phyloP scores from a whole-genome alignment of 2,329 filamentous ascomycete species.

The Aspergillus pseudoterreus region DNA sequence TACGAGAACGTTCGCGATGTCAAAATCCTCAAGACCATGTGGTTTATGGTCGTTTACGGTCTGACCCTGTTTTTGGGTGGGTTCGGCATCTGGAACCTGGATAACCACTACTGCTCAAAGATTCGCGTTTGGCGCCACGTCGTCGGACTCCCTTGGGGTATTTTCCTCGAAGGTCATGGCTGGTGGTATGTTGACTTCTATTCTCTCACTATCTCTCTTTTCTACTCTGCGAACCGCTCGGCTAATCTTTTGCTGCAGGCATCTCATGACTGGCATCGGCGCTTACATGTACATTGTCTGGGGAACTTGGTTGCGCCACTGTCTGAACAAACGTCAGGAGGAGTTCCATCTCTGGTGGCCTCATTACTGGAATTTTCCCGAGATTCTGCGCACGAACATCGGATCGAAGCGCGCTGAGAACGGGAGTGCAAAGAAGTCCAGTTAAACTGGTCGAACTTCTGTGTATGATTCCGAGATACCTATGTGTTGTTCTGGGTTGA shows the following conservation, averaged over 20 bases:
- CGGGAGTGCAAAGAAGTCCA: conserved; percentile 28
- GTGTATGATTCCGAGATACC: conserved; percentile 2
- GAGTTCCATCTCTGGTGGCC: conserved; percentile 71
- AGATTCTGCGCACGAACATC: conserved; percentile 41
- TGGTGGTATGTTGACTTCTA: conserved; percentile 57
- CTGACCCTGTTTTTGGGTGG: conserved; percentile 69
- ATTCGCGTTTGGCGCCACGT: conserved; percentile 63
- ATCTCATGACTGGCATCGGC: conserved; percentile 75
- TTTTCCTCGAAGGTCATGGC: conserved; percentile 69
- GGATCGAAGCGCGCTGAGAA: conserved; percentile 13
- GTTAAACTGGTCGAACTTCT: conserved; percentile 9
- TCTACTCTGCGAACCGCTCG: background rate
- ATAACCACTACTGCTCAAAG: conserved; percentile 69
- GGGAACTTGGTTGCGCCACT: conserved; percentile 77
- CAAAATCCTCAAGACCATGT: conserved; percentile 65
- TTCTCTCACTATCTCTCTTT: background rate
- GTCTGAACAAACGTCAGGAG: conserved; percentile 67
- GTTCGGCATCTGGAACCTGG: conserved; percentile 73
- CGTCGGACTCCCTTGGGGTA: conserved; percentile 74
- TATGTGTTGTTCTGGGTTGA: background rate
- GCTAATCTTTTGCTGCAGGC: conserved; percentile 45
- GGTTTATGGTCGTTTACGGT: conserved; percentile 68
- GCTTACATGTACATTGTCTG: conserved; percentile 82
- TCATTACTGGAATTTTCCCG: conserved; percentile 55
- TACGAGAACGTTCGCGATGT: conserved; percentile 54